phyloP scores from a whole-genome alignment of 2,329 filamentous ascomycete species.

The Alternaria sp. region DNA sequence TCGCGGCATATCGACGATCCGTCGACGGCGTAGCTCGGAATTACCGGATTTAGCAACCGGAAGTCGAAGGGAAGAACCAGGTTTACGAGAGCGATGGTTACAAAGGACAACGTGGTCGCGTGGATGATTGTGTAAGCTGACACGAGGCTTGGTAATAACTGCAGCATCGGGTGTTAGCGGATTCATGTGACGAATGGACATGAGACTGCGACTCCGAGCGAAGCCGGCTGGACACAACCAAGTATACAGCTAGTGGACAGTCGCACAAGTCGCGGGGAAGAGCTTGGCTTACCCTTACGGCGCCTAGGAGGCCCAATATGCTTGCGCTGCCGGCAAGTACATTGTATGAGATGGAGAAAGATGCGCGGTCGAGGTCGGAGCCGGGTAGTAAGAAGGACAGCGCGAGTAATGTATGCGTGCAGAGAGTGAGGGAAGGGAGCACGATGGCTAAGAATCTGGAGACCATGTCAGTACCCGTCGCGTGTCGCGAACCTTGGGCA shows the following conservation, averaged over 20 bases:
- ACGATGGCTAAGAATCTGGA: conserved; percentile 40
- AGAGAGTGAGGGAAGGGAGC: conserved; percentile 39
- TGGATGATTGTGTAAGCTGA: conserved; percentile 40
- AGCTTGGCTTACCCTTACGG: conserved; percentile 51
- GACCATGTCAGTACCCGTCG: conserved; percentile 3
- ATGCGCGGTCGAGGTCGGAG: conserved; percentile 41
- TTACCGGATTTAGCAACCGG: conserved; percentile 30
- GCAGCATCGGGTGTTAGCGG: conserved; percentile 23
- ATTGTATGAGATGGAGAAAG: conserved; percentile 50
- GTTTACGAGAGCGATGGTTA: conserved; percentile 38
- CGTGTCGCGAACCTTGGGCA: background rate
- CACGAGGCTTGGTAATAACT: conserved; percentile 37
- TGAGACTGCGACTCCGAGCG: background rate
- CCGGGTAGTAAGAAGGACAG: conserved; percentile 34
- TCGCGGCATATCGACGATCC: conserved; percentile 36
- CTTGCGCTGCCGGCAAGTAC: conserved; percentile 52
- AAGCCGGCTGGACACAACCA: background rate
- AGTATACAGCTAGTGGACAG: background rate
- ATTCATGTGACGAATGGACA: background rate
- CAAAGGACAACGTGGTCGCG: conserved; percentile 36
- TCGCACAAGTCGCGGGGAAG: conserved; percentile 1
- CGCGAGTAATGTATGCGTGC: conserved; percentile 37
- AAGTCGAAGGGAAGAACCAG: conserved; percentile 35
- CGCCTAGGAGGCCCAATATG: conserved; percentile 55
- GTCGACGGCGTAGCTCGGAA: conserved; percentile 34